phyloP scores from a whole-genome alignment of 2,329 filamentous ascomycete genomes.

The Penicillium sp. region DNA sequence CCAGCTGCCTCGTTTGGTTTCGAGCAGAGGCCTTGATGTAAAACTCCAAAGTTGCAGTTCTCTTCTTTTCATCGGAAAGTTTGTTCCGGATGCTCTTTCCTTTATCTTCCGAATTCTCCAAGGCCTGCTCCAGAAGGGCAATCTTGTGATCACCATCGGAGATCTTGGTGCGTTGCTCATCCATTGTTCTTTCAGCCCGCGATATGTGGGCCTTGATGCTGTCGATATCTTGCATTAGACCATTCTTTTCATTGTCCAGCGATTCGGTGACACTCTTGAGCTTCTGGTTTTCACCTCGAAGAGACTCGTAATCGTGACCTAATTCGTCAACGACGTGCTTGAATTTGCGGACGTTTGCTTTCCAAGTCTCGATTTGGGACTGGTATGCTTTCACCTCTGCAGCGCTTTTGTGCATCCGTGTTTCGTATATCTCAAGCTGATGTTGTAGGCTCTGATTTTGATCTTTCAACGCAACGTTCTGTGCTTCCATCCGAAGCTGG shows the following conservation, averaged over 20 bases:
- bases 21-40: slow-evolving; percentile 32
- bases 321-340: slow-evolving; percentile 33
- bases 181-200: slow-evolving; percentile 14
- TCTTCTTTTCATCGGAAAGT: slow-evolving; percentile 32
- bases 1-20: slow-evolving; percentile 22
- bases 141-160: slow-evolving; percentile 19
- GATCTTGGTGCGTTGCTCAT: slow-evolving; percentile 21
- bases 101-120: slow-evolving; percentile 26
- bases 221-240: slow-evolving; percentile 24
- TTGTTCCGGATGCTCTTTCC: slow-evolving; percentile 15
- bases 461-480: slow-evolving; percentile 24
- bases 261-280: slow-evolving; percentile 25
- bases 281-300: slow-evolving; percentile 30
- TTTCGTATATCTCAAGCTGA: slow-evolving; percentile 21
- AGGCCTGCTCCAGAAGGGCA: slow-evolving; percentile 23
- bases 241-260: slow-evolving; percentile 27
- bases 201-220: slow-evolving; percentile 24
- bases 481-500: slow-evolving; percentile 27
- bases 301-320: slow-evolving; percentile 33
- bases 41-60: slow-evolving; percentile 28
- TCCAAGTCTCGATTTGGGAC: slow-evolving; percentile 35
- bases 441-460: slow-evolving; percentile 31
- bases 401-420: slow-evolving; percentile 20
- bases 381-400: slow-evolving; percentile 21
- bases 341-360: slow-evolving; percentile 32